phyloP scores from a whole-genome alignment of 2,329 filamentous ascomycete species.

The Amauroascus verrucosus region DNA sequence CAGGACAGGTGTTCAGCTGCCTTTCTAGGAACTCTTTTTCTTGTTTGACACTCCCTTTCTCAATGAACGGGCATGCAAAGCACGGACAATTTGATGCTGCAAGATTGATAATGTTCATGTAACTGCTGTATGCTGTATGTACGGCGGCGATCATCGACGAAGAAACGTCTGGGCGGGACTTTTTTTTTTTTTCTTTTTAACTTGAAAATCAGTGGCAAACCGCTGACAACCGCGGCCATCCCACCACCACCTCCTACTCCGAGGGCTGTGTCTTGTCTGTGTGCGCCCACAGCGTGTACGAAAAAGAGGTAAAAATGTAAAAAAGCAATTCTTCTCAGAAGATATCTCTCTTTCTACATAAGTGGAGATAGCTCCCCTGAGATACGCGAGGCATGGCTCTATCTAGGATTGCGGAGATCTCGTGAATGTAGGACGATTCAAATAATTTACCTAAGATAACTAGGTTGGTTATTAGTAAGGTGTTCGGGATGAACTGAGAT shows the following conservation, averaged over 20 bases:
- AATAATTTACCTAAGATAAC: too few species aligned
- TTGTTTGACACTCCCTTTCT: neutral
- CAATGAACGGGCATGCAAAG: neutral
- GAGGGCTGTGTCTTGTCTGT: too few species aligned
- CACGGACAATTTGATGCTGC: neutral
- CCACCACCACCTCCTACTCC: neutral
- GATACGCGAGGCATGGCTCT: too few species aligned
- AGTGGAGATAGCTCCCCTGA: too few species aligned
- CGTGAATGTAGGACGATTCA: too few species aligned
- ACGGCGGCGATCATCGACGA: neutral
- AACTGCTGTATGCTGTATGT: neutral
- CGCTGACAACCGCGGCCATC: conserved; percentile 9
- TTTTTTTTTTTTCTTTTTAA: neutral
- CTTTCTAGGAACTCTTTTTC: neutral
- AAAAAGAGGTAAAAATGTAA: too few species aligned
- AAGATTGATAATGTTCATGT: neutral
- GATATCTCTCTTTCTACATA: too few species aligned
- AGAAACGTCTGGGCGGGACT: neutral
- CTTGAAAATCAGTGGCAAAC: conserved; percentile 1
- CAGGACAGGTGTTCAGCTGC: neutral
- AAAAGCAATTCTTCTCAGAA: too few species aligned
- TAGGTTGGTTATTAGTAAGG: too few species aligned
- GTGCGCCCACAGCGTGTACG: too few species aligned
- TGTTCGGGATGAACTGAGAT: too few species aligned
- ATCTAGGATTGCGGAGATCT: too few species aligned